Evolutionary conservation across 805 yeast species (phyloP), one percentile per base, ranked within the genome.

Genomic region (Starmerella sirachaensis): DNA sequence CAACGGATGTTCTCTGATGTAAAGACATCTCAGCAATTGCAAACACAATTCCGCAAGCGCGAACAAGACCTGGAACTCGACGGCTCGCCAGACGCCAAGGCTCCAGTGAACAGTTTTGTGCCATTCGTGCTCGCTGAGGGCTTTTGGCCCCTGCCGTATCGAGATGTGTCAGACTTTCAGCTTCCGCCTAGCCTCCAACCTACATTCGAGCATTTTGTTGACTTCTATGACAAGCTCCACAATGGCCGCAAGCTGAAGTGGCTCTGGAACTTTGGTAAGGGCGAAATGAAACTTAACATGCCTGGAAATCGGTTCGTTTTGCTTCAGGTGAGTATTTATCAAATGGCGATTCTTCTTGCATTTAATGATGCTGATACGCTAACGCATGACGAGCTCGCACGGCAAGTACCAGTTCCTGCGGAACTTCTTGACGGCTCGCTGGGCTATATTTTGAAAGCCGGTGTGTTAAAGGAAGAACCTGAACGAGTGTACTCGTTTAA

Each of bases 1-100:
- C 81, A 94, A 17, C 82, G 85, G 51, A 91, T 91, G 99, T 86
- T 91, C 58, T 81, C 79, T 56, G 98, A 91, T 61, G 83, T 91
- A 66, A 72, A 79, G 50, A 72, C 88, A 3, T 82, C 94, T 0
- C 74, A 73, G 44, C 88, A 83, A 39, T 66, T 91, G 54, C 80
- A 76, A 50, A 46, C 54, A n/a, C 59, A 63, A 34, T 76, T 78
- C 53, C 62, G 63, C 22, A 61, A 65, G 29, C 59, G 62, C 38
- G 57, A 54, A 20, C 50, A 50, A 9, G 49, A 57, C 14, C 54
- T 51, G 18, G 41, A 53, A 4, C 60, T 61, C 19, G 33, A 36
- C 13, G 48, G 40, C 14, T 46, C 53, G 57, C 61, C 68, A 10
- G 19, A 4, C 14, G 33, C 32, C 19, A 6, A 6, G 14, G n/a